Conservation (phyloP, 768 basidiomycete species). For the Vararia minispora region DNA sequence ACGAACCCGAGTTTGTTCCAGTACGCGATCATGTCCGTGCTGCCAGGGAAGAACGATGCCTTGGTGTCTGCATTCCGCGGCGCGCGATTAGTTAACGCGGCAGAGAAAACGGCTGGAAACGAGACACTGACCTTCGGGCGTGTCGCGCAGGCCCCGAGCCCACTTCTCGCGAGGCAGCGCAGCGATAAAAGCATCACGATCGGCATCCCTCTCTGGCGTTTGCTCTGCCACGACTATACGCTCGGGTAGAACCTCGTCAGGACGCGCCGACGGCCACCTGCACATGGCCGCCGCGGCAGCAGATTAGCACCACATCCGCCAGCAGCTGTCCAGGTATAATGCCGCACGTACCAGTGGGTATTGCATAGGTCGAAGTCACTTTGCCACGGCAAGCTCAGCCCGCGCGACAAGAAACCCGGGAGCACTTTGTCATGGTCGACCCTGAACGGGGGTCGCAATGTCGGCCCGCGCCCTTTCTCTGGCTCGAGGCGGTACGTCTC, state of each 20-base stretch:
- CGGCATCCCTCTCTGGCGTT: neutral
- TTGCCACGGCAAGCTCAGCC: constrained; percentile 27
- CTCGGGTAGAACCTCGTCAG: constrained; percentile 14
- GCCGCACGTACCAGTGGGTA: constrained; percentile 19
- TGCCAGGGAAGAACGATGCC: constrained; percentile 13
- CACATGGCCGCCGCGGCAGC: neutral
- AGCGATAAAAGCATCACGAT: no score
- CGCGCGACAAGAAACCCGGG: constrained; percentile 21
- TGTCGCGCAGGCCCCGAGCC: constrained; percentile 1
- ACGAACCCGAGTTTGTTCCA: constrained; percentile 15
- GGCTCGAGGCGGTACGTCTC: constrained; percentile 13
- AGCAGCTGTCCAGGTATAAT: neutral
- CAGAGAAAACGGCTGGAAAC: neutral
- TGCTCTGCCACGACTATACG: neutral
- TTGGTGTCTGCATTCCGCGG: neutral
- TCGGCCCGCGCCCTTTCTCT: no score
- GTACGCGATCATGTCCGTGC: constrained; percentile 14
- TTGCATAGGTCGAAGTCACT: constrained; percentile 23
- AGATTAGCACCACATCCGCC: neutral
- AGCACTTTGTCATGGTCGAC: constrained; percentile 13
- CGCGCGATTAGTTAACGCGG: neutral
- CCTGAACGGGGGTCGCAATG: constrained; percentile 18
- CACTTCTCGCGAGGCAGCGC: neutral
- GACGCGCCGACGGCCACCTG: constrained; percentile 23
- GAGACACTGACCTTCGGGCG: constrained; percentile 4